phyloP scores from a whole-genome alignment of 2,329 filamentous ascomycete species.

The Curvularia hawaiiensis region DNA sequence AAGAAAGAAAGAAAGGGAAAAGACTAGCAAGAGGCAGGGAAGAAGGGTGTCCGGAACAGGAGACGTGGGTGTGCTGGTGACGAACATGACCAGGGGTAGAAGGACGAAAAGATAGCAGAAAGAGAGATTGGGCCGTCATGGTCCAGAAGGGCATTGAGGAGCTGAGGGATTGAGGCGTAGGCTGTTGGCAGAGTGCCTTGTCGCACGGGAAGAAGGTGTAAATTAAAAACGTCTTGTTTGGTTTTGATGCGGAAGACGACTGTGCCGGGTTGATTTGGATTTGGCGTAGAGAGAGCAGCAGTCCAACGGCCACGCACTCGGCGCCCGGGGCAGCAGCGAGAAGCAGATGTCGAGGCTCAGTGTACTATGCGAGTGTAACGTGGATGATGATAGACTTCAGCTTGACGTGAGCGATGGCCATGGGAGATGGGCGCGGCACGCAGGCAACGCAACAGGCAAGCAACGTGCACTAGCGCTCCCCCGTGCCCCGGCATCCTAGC shows the following conservation, averaged over 20 bases:
- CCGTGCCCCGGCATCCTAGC: not conserved
- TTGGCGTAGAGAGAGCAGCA: not conserved
- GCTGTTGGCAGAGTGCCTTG: not conserved
- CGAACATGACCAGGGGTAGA: not conserved
- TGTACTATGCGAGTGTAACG: not conserved
- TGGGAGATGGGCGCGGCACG: not conserved
- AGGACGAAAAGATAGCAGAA: too few relatives aligned
- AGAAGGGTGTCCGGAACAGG: not conserved
- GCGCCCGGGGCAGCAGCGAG: not conserved
- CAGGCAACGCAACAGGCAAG: not conserved
- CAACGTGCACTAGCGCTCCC: conserved; percentile 6
- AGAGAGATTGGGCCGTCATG: not conserved
- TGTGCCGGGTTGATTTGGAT: not conserved
- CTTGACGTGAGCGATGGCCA: not conserved
- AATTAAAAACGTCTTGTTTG: not conserved
- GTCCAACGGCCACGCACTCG: not conserved
- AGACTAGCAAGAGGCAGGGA: not conserved
- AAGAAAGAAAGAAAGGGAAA: not conserved
- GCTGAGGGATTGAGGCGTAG: not conserved
- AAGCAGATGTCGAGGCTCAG: not conserved
- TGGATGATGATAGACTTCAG: not conserved
- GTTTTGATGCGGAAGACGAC: not conserved
- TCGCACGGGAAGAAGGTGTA: not conserved
- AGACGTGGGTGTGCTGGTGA: not conserved
- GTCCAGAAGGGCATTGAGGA: not conserved